A percentile compares a stretch with the other conserved stretches of the same genome.
Conservation (phyloP, 2,329 filamentous ascomycete species). For the Dendrostoma leiphaemia region DNA sequence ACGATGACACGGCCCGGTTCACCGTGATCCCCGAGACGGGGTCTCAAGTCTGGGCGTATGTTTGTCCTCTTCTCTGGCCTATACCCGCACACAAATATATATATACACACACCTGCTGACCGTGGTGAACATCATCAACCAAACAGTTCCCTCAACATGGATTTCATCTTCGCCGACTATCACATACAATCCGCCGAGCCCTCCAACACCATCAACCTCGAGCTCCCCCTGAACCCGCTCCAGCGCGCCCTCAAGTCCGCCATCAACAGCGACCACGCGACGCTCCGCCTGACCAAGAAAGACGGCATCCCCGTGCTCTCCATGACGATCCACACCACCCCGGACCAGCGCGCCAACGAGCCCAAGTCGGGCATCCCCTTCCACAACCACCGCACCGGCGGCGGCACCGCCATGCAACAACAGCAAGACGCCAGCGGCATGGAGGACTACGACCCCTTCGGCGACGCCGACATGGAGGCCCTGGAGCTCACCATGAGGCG, state of each 20-base stretch:
- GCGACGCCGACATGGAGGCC: slow-evolving; percentile 43
- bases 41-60: slow-evolving; percentile 93
- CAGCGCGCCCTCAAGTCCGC: slow-evolving; percentile 92
- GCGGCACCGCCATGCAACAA: slow-evolving; percentile 11
- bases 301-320: slow-evolving; percentile 82
- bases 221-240: slow-evolving; percentile 83
- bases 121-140: too few relatives aligned
- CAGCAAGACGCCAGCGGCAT: slow-evolving; percentile 37
- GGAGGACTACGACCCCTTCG: slow-evolving; percentile 38
- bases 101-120: too few relatives aligned
- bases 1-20: slow-evolving; percentile 84
- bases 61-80: slow-evolving; percentile 26
- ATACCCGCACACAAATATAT: too few relatives aligned
- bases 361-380: slow-evolving; percentile 14
- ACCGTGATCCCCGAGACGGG: slow-evolving; percentile 94
- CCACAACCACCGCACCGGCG: slow-evolving; percentile 28
- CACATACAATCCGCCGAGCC: slow-evolving; percentile 79
- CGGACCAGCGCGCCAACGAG: slow-evolving; percentile 45
- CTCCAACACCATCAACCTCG: slow-evolving; percentile 91
- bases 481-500: slow-evolving; percentile 58
- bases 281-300: slow-evolving; percentile 89
- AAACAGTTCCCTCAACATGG: slow-evolving; percentile 58
- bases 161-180: slow-evolving; percentile 85
- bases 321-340: slow-evolving; percentile 82
- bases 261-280: slow-evolving; percentile 74